Evolutionary conservation across 495 filamentous ascomycete species (phyloP).

Genomic region (Neurospora sp.): DNA sequence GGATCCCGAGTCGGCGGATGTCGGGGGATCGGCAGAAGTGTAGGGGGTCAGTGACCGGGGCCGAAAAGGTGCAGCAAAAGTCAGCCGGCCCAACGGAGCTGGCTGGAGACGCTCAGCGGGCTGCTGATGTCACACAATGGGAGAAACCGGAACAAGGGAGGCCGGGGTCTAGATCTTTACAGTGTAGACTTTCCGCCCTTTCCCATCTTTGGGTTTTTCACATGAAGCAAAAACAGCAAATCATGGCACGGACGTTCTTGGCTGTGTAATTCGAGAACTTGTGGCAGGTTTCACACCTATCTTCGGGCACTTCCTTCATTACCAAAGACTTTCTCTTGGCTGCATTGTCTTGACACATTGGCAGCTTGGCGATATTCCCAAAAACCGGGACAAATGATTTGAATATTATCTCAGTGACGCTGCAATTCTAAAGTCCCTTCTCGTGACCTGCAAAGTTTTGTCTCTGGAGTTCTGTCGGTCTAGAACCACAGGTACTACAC

Average conservation of each 20-base stretch:
- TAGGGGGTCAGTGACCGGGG: constrained; percentile 3
- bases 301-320: not conserved
- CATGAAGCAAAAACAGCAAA: not conserved
- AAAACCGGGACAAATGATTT: not conserved
- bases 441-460: not conserved
- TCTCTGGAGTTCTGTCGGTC: not conserved
- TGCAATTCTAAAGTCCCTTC: not conserved
- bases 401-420: not conserved
- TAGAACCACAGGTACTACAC: not conserved
- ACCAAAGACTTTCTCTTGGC: not conserved
- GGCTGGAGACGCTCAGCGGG: not conserved
- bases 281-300: not conserved
- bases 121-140: constrained; percentile 13
- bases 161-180: constrained; percentile 2
- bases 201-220: not conserved
- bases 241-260: not conserved
- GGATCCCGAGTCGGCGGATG: constrained; percentile 16
- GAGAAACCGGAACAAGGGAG: constrained; percentile 13
- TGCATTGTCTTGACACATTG: not conserved
- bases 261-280: not conserved
- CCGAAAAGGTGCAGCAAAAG: not conserved
- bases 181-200: not conserved
- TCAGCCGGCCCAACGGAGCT: constrained; percentile 10
- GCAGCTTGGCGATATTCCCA: not conserved
- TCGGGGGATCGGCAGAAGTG: constrained; percentile 17